phyloP scores from a whole-genome alignment of 2,329 filamentous ascomycete species.

The Parastagonospora avenae region DNA sequence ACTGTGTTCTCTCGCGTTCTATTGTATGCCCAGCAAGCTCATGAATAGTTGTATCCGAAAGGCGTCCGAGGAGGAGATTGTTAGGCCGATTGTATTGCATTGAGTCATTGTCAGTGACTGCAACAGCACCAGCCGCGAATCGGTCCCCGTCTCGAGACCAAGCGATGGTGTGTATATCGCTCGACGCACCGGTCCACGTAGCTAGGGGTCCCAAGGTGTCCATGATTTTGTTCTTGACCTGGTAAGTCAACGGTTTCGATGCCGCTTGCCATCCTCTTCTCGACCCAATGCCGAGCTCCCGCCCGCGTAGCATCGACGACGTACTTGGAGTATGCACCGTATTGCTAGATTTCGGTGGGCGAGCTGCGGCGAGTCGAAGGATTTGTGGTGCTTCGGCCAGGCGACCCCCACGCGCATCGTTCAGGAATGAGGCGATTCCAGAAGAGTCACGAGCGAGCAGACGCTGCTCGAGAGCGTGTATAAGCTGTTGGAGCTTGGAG shows the following conservation, averaged over 20 bases:
- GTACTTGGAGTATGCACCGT: constrained; percentile 21
- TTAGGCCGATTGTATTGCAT: constrained; percentile 65
- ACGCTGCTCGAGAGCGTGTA: constrained; percentile 15
- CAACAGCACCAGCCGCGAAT: constrained; percentile 64
- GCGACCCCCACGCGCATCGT: constrained; percentile 32
- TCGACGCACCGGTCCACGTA: constrained; percentile 63
- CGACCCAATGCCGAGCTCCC: constrained; percentile 39
- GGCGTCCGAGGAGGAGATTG: constrained; percentile 61
- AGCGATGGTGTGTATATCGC: constrained; percentile 61
- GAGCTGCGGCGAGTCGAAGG: constrained; percentile 32
- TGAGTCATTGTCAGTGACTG: constrained; percentile 59
- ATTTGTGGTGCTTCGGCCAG: constrained; percentile 27
- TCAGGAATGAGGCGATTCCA: constrained; percentile 39
- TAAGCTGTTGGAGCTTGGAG: constrained; percentile 24
- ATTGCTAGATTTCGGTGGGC: constrained; percentile 17
- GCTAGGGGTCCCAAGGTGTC: constrained; percentile 51
- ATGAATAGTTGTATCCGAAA: constrained; percentile 48
- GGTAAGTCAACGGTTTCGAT: constrained; percentile 26
- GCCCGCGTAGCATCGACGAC: constrained; percentile 32
- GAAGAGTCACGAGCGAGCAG: constrained; percentile 20
- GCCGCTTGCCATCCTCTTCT: constrained; percentile 33
- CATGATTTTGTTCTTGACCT: constrained; percentile 35
- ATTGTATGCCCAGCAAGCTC: constrained; percentile 62
- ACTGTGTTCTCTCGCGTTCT: constrained; percentile 46
- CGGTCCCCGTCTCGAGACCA: constrained; percentile 61